Evolutionary conservation across 139 green algal genomes (phyloP).

Genomic region (Haematococcus sp.): DNA sequence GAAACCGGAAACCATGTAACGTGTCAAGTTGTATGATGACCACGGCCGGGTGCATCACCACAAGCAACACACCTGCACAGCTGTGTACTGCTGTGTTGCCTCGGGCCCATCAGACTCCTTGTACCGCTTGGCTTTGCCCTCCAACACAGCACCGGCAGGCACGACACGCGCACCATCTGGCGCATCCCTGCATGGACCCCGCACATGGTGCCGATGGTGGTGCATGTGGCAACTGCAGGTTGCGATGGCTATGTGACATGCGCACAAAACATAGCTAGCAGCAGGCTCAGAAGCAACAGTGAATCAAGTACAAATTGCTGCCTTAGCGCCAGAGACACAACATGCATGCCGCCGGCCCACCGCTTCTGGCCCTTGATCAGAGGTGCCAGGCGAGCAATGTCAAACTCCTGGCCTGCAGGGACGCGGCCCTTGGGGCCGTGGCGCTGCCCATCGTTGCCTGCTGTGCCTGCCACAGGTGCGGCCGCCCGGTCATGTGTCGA

Average conservation of each 20-base stretch:
- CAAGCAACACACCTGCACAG: constrained; percentile 42
- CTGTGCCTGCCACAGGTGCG: background rate
- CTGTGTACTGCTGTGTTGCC: constrained; percentile 40
- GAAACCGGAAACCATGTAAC: too few relatives aligned
- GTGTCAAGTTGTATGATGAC: too few relatives aligned
- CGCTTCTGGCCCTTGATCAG: constrained; percentile 48
- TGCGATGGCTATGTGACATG: too few relatives aligned
- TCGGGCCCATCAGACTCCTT: constrained; percentile 48
- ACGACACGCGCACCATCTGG: background rate
- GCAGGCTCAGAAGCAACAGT: too few relatives aligned
- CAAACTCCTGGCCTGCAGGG: constrained; percentile 38
- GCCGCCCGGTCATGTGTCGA: constrained; percentile 19
- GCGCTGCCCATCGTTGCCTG: background rate
- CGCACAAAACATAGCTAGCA: too few relatives aligned
- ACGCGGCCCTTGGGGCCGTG: constrained; percentile 1
- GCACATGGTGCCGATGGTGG: too few relatives aligned
- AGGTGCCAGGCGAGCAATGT: constrained; percentile 61
- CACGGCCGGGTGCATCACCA: too few relatives aligned
- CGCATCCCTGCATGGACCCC: too few relatives aligned
- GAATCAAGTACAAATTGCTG: too few relatives aligned
- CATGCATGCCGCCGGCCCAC: constrained; percentile 4
- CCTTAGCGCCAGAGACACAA: too few relatives aligned
- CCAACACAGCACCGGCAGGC: constrained; percentile 43
- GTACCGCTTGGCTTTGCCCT: constrained; percentile 55
- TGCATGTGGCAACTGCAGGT: too few relatives aligned